Evolutionary conservation across 495 filamentous ascomycete genomes (phyloP).

Genomic region (Podospora anserina): DNA sequence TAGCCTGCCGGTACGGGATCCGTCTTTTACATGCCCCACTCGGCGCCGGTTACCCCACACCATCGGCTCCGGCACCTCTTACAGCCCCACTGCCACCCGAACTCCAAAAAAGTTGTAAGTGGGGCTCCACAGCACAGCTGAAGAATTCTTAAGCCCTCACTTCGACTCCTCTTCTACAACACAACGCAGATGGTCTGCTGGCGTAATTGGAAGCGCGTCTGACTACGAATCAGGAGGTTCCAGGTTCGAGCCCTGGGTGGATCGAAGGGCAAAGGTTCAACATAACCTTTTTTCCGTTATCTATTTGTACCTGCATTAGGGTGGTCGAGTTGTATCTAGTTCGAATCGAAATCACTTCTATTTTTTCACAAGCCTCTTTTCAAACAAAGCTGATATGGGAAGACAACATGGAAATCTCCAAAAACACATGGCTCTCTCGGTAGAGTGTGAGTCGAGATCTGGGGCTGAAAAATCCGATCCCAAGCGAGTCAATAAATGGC

Average conservation of each 20-base stretch:
- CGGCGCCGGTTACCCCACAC: neutral
- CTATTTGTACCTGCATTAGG: slow-evolving; percentile 9
- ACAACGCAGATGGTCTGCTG: slow-evolving; percentile 15
- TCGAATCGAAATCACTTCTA: slow-evolving; percentile 2
- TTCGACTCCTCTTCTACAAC: neutral
- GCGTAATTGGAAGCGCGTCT: slow-evolving; percentile 26
- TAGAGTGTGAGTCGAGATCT: slow-evolving; percentile 4
- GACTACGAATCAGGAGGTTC: slow-evolving; percentile 24
- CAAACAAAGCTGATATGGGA: neutral
- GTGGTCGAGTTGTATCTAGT: neutral
- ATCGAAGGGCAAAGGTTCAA: slow-evolving; percentile 6
- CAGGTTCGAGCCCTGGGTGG: slow-evolving; percentile 24
- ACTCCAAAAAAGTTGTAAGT: neutral
- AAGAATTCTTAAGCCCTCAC: neutral
- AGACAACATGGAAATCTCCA: neutral
- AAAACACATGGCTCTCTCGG: neutral
- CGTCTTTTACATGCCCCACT: neutral
- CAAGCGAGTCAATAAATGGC: slow-evolving; percentile 15
- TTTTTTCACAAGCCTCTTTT: slow-evolving; percentile 17
- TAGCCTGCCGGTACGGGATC: neutral
- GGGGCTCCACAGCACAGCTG: no score
- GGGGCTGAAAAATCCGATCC: slow-evolving; percentile 22
- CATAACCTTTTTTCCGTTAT: slow-evolving; percentile 19
- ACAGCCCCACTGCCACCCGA: neutral
- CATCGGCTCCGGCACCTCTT: neutral